phyloP scores from a whole-genome alignment of 352 stramenopile genomes.

The Thalassiosira hispida region DNA sequence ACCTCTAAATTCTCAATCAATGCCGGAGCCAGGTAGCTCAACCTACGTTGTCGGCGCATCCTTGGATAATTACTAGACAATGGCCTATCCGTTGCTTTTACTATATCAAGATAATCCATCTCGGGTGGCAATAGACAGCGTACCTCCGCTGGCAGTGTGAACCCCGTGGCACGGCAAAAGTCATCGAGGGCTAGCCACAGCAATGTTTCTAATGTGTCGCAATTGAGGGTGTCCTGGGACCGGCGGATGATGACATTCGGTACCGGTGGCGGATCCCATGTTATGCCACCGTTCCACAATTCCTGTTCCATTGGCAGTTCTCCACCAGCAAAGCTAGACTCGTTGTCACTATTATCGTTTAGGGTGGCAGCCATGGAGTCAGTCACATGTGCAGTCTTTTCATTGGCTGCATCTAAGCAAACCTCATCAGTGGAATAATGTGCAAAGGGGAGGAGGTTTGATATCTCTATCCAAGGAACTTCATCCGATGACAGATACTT shows the following conservation, averaged over 20 bases:
- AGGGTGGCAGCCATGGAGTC: not conserved
- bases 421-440: slow-evolving; percentile 54
- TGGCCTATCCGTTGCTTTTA: slow-evolving; percentile 1
- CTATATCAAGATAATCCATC: slow-evolving; percentile 49
- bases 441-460: slow-evolving; percentile 65
- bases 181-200: slow-evolving; percentile 73
- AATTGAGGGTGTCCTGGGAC: slow-evolving; percentile 31
- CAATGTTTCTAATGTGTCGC: slow-evolving; percentile 70
- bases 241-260: slow-evolving; percentile 31
- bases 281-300: slow-evolving; percentile 56
- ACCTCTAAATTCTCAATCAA: slow-evolving; percentile 70
- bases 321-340: slow-evolving; percentile 1
- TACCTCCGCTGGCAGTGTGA: slow-evolving; percentile 43
- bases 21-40: slow-evolving; percentile 68
- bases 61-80: slow-evolving; percentile 67
- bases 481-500: slow-evolving; percentile 56
- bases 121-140: slow-evolving; percentile 43
- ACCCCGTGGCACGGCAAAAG: slow-evolving; percentile 58
- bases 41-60: slow-evolving; percentile 57
- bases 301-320: slow-evolving; percentile 61
- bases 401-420: slow-evolving; percentile 32
- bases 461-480: slow-evolving; percentile 59
- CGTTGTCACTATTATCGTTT: slow-evolving; percentile 3
- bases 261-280: slow-evolving; percentile 51
- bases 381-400: slow-evolving; percentile 12